Base-by-base conservation (phyloP, 2,329 filamentous ascomycete genomes). In the Botryotinia calthae region DNA sequence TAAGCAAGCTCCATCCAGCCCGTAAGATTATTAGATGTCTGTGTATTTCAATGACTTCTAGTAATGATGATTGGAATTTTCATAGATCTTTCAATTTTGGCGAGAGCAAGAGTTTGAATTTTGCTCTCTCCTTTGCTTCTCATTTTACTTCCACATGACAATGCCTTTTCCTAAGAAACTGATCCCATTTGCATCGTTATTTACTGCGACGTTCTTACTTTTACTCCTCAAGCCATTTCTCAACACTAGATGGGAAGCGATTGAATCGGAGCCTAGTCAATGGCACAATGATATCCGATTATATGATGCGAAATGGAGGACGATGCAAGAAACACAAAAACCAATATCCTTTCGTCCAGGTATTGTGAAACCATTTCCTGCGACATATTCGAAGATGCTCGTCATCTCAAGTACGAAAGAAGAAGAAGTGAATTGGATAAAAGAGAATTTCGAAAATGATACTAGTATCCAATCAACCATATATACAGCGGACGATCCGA, bases 401-500 rank as follows among this genome's bases (percentile, higher is more conserved):
- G 59, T 73, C 8, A 64, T 73, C 31, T 51, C 71, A 1, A 31
- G 66, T 3, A 73, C 65, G 10, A 69, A 58, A 48, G 9, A 62
- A 1, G 71, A 73, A 9, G 58, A 73, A 40, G 56, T 64, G 25
- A 25, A 25, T 46, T 73, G 71, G 71, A 31, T 73, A 2, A 4
- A 8, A 12, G 65, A 64, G n/a, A 31, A 63, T 16, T 70, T 73
- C 46, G 22, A 44, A 44, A 14, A 44, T 6, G 46, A 70, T 40
- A 7, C 46, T 9, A 10, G 16, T 7, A 42, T 73, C 9, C 56
- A 63, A 44, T 63, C 66, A 18, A 63, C 48, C 3, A 63, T 78
- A 22, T 81, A 81, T 62, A 75, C 72, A 9, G 79, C 76, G 20
- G 76, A 81, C 51, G 76, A 79, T 64, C 64, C 74, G 2, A 66